Evolutionary conservation across 2,329 filamentous ascomycete species (phyloP).

Genomic region (Epichloe aotearoae): DNA sequence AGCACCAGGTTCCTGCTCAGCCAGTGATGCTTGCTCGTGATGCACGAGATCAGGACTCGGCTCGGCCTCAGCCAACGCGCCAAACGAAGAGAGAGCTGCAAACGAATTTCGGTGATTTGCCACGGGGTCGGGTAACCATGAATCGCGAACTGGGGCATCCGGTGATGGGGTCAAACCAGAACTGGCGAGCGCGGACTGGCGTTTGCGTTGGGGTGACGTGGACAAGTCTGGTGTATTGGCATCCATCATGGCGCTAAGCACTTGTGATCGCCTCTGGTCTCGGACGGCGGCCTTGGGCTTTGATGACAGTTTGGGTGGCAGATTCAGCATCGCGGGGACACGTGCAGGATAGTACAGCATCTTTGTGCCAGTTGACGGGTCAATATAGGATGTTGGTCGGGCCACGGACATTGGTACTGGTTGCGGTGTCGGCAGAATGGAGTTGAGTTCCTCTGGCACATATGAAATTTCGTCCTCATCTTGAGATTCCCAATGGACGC

Average conservation of each 20-base stretch:
- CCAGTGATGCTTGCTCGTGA: conserved; percentile 1
- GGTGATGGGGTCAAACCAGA: conserved; percentile 7
- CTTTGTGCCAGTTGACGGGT: conserved; percentile 53
- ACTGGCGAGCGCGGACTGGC: conserved; percentile 13
- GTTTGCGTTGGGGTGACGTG: conserved; percentile 5
- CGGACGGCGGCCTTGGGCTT: conserved; percentile 49
- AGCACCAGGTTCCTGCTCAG: conserved; percentile 8
- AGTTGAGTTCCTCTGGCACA: conserved; percentile 11
- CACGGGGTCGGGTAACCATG: conserved; percentile 35
- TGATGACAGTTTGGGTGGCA: conserved; percentile 77
- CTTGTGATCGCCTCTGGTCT: conserved; percentile 60
- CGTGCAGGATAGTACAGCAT: conserved; percentile 96
- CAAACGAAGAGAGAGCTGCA: conserved; percentile 17
- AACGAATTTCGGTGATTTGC: conserved; percentile 24
- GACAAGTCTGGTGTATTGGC: conserved; percentile 5
- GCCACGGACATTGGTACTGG: conserved; percentile 15
- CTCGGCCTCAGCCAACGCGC: conserved; percentile 8
- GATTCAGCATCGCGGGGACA: conserved; percentile 83
- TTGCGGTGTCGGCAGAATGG: conserved; percentile 13
- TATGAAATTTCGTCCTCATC: conserved; percentile 15
- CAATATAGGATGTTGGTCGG: conserved; percentile 44
- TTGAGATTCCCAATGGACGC: conserved; percentile 57
- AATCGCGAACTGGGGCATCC: conserved; percentile 12
- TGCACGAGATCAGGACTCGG: conserved; percentile 7
- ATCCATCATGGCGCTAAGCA: conserved; percentile 47